Evolutionary conservation across 169 alveolate species (phyloP).

Genomic region (Plasmodium yoelii): DNA sequence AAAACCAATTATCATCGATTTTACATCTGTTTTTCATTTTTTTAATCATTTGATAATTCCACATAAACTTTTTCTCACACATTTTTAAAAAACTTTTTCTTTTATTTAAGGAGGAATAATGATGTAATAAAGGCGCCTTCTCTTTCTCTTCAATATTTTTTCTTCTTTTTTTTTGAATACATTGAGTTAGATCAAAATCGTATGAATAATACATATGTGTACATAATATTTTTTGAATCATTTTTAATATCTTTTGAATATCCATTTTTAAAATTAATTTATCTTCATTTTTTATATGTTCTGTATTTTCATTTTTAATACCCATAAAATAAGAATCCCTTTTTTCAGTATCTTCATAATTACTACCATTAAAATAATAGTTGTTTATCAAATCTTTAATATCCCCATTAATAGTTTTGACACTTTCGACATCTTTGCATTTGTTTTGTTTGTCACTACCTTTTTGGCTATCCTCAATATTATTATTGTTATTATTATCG

Average conservation of each 20-base stretch:
- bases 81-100: slow-evolving; percentile 32
- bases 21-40: slow-evolving; percentile 48
- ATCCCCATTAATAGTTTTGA: not conserved
- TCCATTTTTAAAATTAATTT: slow-evolving; percentile 56
- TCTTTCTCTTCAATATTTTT: slow-evolving; percentile 60
- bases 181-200: slow-evolving; percentile 68
- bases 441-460: not conserved
- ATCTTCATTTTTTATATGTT: slow-evolving; percentile 22
- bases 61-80: slow-evolving; percentile 54
- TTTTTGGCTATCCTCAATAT: not conserved
- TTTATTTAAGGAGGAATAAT: slow-evolving; percentile 2
- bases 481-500: not conserved
- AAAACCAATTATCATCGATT: slow-evolving; percentile 73
- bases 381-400: slow-evolving; percentile 46
- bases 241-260: slow-evolving; percentile 51
- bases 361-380: slow-evolving; percentile 32
- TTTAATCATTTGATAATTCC: slow-evolving; percentile 75
- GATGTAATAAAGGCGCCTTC: slow-evolving; percentile 22
- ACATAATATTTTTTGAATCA: slow-evolving; percentile 38
- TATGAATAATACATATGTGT: slow-evolving; percentile 71
- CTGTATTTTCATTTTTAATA: slow-evolving; percentile 33
- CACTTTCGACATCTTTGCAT: not conserved
- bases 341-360: slow-evolving; percentile 10
- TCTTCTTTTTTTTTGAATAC: slow-evolving; percentile 53
- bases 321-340: slow-evolving; percentile 19